Base-by-base conservation (phyloP, 2,329 filamentous ascomycete species). In the Pestalotiopsis sp. region DNA sequence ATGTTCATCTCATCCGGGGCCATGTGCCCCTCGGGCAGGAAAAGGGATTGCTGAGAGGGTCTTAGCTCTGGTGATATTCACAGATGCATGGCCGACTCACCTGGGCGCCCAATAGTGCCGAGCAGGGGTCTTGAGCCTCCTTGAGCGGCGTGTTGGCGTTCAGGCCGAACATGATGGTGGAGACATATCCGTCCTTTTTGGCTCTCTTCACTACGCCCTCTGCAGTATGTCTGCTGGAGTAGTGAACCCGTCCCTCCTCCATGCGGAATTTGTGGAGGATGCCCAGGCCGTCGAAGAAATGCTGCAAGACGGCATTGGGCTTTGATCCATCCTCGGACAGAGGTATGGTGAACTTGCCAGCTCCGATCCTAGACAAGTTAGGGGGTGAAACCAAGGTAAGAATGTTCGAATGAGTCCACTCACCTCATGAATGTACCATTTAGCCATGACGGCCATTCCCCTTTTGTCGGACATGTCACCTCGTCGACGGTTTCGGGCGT, bases 251-350 rank as follows among this genome's bases (percentile, higher is more conserved):
- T n/a, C 69, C 67, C 5, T 70, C 25, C 1, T 38, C 11, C 65
- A 71, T 70, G 11, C 67, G 69, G 23, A 71, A 71, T 36, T 71
- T 70, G 59, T 71, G 69, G 13, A 71, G 65, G 64, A 71, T 70
- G 0, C 56, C 70, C 20, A 71, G 67, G n/a, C 70, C 69, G 57
- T 71, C 70, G 27, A 71, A 71, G 45, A 71, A 70, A 49, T 71
- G 70, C 67, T 71, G 70, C 6, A 71, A 58, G 4, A 71, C 67
- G 5, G 70, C 70, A 12, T 68, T 71, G 13, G 70, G 70, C 69
- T 68, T 71, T n/a, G 70, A 71, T 2, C 65, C 67, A 45, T 71
- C 70, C 14, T 71, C 70, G 13, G 69, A 69, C 3, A 71, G 58
- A 3, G 69, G 70, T 4, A 71, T 65, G 5, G 69, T 70, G 45